Base-by-base conservation (phyloP, 2,329 filamentous ascomycete species). In the Claviceps sorghi region DNA sequence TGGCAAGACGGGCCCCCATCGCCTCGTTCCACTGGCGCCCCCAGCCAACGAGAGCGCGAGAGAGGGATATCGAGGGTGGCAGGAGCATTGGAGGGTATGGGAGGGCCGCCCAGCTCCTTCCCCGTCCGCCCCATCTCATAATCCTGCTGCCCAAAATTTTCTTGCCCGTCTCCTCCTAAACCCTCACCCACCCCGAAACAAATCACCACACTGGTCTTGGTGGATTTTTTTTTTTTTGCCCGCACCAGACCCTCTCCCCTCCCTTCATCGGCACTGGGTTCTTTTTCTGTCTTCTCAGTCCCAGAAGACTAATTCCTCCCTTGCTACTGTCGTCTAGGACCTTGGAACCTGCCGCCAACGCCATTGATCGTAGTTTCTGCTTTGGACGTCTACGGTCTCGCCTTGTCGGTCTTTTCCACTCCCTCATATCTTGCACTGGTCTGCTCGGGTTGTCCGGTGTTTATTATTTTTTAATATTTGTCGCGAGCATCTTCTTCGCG, bases 111-210 rank as follows among this genome's bases (percentile, higher is more conserved):
- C 57, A 55, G 56, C 59, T 59, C 58, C 55, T 58, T 61, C 64
- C 60, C 60, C 61, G 60, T 60, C 63, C 58, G 49, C 44, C 59
- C 59, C 61, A 62, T 62, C 60, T 64, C 59, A 61, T 59, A 56
- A 64, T 63, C 59, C 65, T 62, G 60, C 63, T 64, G 65, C 65
- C 65, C 65, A 67, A 67, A 62, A 56, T 65, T 65, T 62, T 67
- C 64, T 61, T 67, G 62, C 60, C 55, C 58, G 52, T 48, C 60
- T 65, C 56, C 59, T 66, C 56, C 62, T 62, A 61, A 66, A 66
- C 60, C 64, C 63, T 68, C 63, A 66, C 26, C 26, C 65, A 58
- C 60, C 32, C 26, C 57, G 54, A 59, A 61, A 59, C 55, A 64
- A 62, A 53, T 47, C 44, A 51, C 48, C 51, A 51, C 36, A 51